Percentiles rank a stretch among this genome's conserved stretches.
These are phyloP conservation scores for Backusella tarrabulga DNA, from an alignment of 192 early-diverging fungal genomes.

Conservation along the genomic window DNA sequence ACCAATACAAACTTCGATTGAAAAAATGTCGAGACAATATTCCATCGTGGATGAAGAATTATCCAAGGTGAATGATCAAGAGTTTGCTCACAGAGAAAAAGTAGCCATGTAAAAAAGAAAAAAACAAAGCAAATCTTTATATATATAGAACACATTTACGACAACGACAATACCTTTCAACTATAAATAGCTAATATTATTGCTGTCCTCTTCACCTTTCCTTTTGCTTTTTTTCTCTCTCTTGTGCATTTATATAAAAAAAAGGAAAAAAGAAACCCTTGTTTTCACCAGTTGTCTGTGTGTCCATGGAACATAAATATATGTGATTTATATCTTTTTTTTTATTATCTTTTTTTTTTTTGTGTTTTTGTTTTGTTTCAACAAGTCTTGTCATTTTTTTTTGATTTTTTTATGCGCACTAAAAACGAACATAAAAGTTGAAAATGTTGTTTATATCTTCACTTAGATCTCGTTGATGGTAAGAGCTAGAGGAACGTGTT, in stretches of 20 bases:
- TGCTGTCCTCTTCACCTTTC: background rate
- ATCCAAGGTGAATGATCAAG: background rate
- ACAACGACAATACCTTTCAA: background rate
- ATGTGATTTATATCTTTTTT: background rate
- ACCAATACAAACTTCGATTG: conserved; percentile 7
- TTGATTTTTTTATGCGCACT: background rate
- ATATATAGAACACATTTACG: background rate
- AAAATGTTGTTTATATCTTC: background rate
- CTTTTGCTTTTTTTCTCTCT: background rate
- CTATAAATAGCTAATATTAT: background rate
- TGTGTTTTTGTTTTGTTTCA: background rate
- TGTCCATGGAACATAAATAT: background rate
- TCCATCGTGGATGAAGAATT: background rate
- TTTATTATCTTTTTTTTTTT: background rate
- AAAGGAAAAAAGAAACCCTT: no score
- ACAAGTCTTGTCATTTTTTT: background rate
- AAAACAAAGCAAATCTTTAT: no score
- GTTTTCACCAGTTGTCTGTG: no score
- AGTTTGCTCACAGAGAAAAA: conserved; percentile 3
- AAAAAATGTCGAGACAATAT: background rate
- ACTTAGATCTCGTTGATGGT: conserved; percentile 36
- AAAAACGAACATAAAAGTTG: background rate
- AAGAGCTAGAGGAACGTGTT: conserved; percentile 19
- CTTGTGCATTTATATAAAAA: background rate
- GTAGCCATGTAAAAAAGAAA: conserved; percentile 5